A percentile compares a stretch with the other conserved stretches of the same genome.
Evolutionary conservation across 2,329 filamentous ascomycete genomes (phyloP).

Genomic region (Fusarium azukiicola): DNA sequence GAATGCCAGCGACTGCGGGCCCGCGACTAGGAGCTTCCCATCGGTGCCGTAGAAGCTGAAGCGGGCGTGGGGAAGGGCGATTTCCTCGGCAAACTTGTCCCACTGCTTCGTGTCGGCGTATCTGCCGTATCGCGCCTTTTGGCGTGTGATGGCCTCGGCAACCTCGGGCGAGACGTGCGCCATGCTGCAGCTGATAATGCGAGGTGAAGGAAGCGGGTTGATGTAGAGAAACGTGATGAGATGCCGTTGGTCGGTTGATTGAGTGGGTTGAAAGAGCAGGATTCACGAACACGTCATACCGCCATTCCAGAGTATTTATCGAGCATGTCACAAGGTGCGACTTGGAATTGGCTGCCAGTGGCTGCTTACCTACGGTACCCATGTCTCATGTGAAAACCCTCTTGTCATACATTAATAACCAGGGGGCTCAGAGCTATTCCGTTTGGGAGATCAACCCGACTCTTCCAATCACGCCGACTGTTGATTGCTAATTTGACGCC

Average conservation of each 20-base stretch:
- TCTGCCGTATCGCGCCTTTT: conserved; percentile 54
- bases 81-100: conserved; percentile 47
- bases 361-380: background rate
- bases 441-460: background rate
- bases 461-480: background rate
- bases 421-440: background rate
- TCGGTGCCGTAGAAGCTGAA: conserved; percentile 44
- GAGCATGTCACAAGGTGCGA: conserved; percentile 5
- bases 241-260: background rate
- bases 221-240: background rate
- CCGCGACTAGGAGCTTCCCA: conserved; percentile 27
- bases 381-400: background rate
- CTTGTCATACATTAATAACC: conserved; percentile 7
- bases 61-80: conserved; percentile 48
- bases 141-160: conserved; percentile 49
- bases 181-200: conserved; percentile 27
- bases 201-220: background rate
- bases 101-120: conserved; percentile 54
- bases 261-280: background rate
- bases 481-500: background rate
- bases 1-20: conserved; percentile 10
- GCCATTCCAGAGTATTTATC: background rate
- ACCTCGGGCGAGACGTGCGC: conserved; percentile 48
- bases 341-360: background rate
- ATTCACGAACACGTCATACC: conserved; percentile 7